These are phyloP conservation scores for Xerocomellus intermedius DNA, from an alignment of 768 basidiomycete genomes.

Conservation along the genomic window DNA sequence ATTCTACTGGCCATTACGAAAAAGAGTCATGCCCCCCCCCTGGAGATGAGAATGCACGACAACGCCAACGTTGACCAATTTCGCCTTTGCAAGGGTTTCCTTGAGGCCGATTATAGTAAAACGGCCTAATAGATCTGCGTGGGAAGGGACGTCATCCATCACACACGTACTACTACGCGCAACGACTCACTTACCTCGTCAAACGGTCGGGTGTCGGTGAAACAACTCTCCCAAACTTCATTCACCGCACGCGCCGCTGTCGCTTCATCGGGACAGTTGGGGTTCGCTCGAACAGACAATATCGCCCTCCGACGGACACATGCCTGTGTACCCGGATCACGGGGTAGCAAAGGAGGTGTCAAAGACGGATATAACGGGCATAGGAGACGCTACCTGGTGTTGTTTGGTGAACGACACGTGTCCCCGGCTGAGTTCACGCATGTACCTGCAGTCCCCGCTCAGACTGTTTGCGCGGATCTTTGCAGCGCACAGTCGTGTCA, in stretches of 20 bases:
- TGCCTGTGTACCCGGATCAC: constrained; percentile 45
- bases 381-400: constrained; percentile 68
- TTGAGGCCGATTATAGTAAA: constrained; percentile 1
- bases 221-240: constrained; percentile 97
- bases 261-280: constrained; percentile 70
- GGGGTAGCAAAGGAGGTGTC: constrained; percentile 1
- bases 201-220: constrained; percentile 92
- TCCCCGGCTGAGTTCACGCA: constrained; percentile 76
- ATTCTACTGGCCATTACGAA: constrained; percentile 4
- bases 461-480: constrained; percentile 95
- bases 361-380: constrained; percentile 11
- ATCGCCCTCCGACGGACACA: constrained; percentile 90
- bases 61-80: neutral
- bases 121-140: constrained; percentile 33
- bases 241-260: constrained; percentile 89
- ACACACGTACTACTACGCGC: neutral
- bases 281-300: constrained; percentile 77
- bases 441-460: constrained; percentile 89
- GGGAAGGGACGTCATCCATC: constrained; percentile 13
- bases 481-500: neutral
- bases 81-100: neutral
- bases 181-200: constrained; percentile 68
- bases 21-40: neutral
- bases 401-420: constrained; percentile 85
- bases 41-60: constrained; percentile 7